Conservation (phyloP, 306 rosid genomes). For the Dryas alaskensis region DNA sequence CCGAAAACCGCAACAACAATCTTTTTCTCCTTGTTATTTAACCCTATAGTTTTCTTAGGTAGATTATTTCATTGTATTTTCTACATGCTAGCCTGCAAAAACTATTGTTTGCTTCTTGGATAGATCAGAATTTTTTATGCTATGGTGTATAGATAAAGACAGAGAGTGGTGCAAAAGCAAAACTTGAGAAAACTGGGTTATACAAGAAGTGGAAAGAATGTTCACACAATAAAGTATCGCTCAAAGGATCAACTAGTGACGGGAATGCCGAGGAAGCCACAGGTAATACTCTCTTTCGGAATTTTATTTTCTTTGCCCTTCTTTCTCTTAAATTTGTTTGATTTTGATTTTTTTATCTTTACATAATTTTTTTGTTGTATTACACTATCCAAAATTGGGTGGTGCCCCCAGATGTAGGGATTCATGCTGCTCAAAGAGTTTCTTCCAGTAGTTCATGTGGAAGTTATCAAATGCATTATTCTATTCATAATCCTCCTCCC, state of each 20-base stretch:
- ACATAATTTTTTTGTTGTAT: neutral
- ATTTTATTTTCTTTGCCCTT: neutral
- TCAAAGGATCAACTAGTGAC: constrained; percentile 41
- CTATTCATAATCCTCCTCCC: neutral
- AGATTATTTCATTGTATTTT: neutral
- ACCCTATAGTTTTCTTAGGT: no score
- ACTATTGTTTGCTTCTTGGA: neutral
- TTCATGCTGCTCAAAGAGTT: neutral
- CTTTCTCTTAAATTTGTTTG: neutral
- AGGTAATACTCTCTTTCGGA: constrained; percentile 40
- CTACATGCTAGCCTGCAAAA: neutral
- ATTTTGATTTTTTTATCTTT: neutral
- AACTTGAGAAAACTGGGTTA: constrained; percentile 78
- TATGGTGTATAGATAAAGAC: constrained; percentile 60
- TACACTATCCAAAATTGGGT: neutral
- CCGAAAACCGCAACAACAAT: no score
- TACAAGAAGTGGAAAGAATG: constrained; percentile 86
- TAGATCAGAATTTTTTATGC: neutral
- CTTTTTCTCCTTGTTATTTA: no score
- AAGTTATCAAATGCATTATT: neutral
- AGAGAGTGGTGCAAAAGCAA: constrained; percentile 84
- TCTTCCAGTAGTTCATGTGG: neutral
- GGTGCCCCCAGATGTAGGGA: neutral
- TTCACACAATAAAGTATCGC: constrained; percentile 62
- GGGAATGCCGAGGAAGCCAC: constrained; percentile 47